Evolutionary conservation across 2,329 filamentous ascomycete genomes (phyloP), one percentile per base, ranked within the genome.

Genomic region (Phialocephala subalpina): DNA sequence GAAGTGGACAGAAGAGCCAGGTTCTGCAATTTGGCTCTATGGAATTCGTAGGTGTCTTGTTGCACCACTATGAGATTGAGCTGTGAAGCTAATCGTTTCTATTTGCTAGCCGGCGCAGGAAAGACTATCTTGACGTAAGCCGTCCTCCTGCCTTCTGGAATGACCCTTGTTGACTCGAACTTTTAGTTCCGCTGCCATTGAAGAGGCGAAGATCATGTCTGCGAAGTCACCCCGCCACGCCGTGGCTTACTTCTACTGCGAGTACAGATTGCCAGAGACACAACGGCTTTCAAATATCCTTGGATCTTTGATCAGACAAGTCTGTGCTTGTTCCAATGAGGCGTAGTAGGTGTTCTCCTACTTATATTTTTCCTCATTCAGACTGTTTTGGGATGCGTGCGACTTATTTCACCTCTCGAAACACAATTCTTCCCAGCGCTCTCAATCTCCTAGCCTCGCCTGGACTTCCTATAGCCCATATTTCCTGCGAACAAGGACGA

Each of bases 1-100:
- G 27, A 59, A 55, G 7, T 65, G 63, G 63, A 38, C n/a, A 4
- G 25, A 52, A 25, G 55, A 65, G 27, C 33, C 59, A 22, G 62
- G 62, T 47, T 62, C 63, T 27, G 53, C 59, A n/a, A 65, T 67
- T n/a, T 67, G 65, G 65, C 58, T 67, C 11, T 67, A 64, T 60
- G 65, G 65, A 25, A 67, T 67, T 27, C 65, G 65, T 64, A 53
- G 61, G 65, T 45, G 12, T 49, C 9, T 49, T 8, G 2, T 20
- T 25, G n/a, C 20, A n/a, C 27, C 20, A 20, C 4, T 3, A 29
- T 16, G 14, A 14, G 3, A 11, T n/a, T 8, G 20, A 14, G 7
- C 9, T n/a, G 14, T 6, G 3, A 42, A 14, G 16, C 35, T 53
- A 52, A 40, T 5, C 25, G 27, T 16, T 0, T 27, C 40, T 18